Base-by-base conservation (phyloP, 2,329 filamentous ascomycete genomes). In the Cyanodermella asteris region DNA sequence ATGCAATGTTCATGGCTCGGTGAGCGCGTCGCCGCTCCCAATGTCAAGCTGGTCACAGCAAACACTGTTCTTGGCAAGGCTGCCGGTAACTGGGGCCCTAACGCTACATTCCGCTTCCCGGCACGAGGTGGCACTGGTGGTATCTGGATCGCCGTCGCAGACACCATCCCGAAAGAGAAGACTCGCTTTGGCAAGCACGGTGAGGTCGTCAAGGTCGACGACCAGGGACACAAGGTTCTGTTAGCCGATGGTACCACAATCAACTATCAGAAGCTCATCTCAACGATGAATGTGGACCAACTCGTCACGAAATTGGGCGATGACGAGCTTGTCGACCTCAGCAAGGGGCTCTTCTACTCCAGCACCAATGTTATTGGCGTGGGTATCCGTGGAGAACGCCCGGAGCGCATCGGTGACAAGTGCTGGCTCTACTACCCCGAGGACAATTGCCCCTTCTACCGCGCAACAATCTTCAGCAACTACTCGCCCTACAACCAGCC, bases 361-460 rank as follows among this genome's bases (percentile, higher is more conserved):
- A 82, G 76, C 40, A 97, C 87, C 28, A 87, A 97, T 55, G 84
- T 97, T 43, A 75, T 97, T 40, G 87, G 87, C 53, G 77, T 97
- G 35, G 87, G 87, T 55, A 64, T 97, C 44, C 80, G 87, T 46
- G 87, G 87, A 37, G 65, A 63, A 43, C 78, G 87, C 38, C 87
- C 87, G 19, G 81, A 91, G 52, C 75, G 80, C 46, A 97, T 97
- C 40, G 87, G 87, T 37, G 87, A 97, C 61, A 97, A 94, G 67
- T 97, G 87, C 71, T 97, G 87, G 82, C 63, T 97, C 37, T 97
- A 97, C 68, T 97, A 94, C 70, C 87, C 87, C 34, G 87, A 97
- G 54, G 75, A 91, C 52, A 74, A 97, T 65, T 93, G 81, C 62
- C 81, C 81, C 48, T 97, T 97, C 65, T 97, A 97, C 65, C 78